Evolutionary conservation across 1,139 yeast species (phyloP), one percentile per base, ranked within the genome.

Genomic region (Hemisphaericaspora xylofermentans): DNA sequence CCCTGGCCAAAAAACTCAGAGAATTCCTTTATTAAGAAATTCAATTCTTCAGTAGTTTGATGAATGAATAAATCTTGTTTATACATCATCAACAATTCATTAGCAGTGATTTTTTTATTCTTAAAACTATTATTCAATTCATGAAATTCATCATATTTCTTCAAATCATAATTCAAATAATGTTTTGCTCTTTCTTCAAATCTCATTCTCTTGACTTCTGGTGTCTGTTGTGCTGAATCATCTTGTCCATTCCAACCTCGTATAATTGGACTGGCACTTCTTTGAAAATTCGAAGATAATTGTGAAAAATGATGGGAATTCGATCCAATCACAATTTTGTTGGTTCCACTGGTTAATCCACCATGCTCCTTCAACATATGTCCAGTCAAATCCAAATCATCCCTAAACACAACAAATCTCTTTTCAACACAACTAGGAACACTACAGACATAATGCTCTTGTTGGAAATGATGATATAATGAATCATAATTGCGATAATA

Each of bases 331-430:
- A 74, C 66, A 18, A 71, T 53, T 35, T 70, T 54, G 25, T 64
- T 68, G 31, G 66, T 68, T 38, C 71, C 73, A 1, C 76, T 74
- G n/a, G 79, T 74, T 51, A 50, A 51, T 3, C 79, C 78, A 4
- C 91, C 84, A 61, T 93, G 98, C 49, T 85, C 93, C 49, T 81
- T 80, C 39, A 88, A 66, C 83, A 88, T 84, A 61, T 93, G 98
- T 2, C 95, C 94, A 39, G 88, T 84, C 40, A 93, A 68, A 53
- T 89, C 98, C 47, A 89, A 66, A 44, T 88, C 95, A 49, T 89
- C 93, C 24, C 84, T 76, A 57, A 93, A 93, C 1, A 93, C 98
- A 27, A 94, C 94, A 64, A 93, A 91, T 59, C 88, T 84, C 58
- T 86, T 81, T 43, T 91, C 98, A 39, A 91, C 65, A 64, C 99